Conservation (phyloP, 2,329 filamentous ascomycete genomes). For the Dactylellina drechsleri region DNA sequence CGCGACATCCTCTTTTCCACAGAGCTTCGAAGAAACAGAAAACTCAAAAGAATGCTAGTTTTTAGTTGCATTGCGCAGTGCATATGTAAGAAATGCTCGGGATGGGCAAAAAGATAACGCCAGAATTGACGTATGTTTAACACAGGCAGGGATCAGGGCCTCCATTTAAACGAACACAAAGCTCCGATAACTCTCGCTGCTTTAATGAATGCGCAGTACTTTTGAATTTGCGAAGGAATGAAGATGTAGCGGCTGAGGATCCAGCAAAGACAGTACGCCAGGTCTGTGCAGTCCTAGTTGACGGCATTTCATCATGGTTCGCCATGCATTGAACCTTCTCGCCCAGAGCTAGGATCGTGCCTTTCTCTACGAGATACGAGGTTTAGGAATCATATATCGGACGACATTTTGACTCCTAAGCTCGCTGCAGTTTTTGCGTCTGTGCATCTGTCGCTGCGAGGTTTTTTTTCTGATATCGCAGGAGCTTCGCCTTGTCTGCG, state of each 20-base stretch:
- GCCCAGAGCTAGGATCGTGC: slow-evolving; percentile 5
- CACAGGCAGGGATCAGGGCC: slow-evolving; percentile 24
- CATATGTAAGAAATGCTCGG: slow-evolving; percentile 39
- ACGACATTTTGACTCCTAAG: slow-evolving; percentile 19
- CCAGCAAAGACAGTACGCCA: not conserved
- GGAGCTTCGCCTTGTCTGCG: slow-evolving; percentile 11
- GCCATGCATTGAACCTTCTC: slow-evolving; percentile 36
- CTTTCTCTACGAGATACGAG: slow-evolving; percentile 3
- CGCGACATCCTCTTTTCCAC: slow-evolving; percentile 28
- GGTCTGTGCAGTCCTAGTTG: not conserved
- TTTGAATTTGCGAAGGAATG: not conserved
- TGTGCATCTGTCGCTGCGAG: not conserved
- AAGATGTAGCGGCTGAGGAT: not conserved
- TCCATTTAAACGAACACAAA: slow-evolving; percentile 16
- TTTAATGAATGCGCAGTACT: slow-evolving; percentile 11
- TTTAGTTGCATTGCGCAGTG: slow-evolving; percentile 31
- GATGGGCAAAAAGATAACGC: slow-evolving; percentile 11
- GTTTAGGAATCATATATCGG: slow-evolving; percentile 28
- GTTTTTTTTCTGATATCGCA: slow-evolving; percentile 37
- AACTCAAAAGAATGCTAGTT: slow-evolving; percentile 4
- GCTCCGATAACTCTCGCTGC: slow-evolving; percentile 32
- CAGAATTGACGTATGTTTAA: slow-evolving; percentile 9
- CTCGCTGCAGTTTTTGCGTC: slow-evolving; percentile 1
- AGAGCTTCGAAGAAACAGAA: not conserved
- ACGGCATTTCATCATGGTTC: not conserved